These are phyloP conservation scores for Curvularia sp. DNA, from an alignment of 2,329 filamentous ascomycete genomes.

Conservation along the genomic window DNA sequence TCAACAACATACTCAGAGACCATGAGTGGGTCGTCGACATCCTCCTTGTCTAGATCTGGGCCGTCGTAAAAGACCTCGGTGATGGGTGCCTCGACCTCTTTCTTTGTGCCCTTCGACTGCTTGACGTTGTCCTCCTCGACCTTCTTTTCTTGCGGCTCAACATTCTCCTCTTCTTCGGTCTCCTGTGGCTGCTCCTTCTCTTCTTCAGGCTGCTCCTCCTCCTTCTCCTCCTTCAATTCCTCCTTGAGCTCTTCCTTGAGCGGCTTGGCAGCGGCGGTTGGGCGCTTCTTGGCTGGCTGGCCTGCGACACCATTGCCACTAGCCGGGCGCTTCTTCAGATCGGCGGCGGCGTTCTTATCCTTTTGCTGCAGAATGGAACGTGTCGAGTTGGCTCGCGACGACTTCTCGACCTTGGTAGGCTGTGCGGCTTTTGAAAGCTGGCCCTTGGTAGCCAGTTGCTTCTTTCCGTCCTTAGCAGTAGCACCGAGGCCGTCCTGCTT, in stretches of 20 bases:
- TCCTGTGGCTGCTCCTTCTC: conserved; percentile 56
- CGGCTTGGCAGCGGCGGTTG: conserved; percentile 59
- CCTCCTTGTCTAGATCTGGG: conserved; percentile 79
- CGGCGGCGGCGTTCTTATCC: conserved; percentile 69
- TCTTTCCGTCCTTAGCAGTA: conserved; percentile 68
- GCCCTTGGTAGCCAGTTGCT: conserved; percentile 67
- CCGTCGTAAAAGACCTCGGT: conserved; percentile 44
- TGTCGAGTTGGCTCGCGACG: conserved; percentile 64
- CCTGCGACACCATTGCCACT: conserved; percentile 74
- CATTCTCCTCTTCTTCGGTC: conserved; percentile 63
- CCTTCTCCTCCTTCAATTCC: conserved; percentile 51
- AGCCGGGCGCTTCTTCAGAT: conserved; percentile 77
- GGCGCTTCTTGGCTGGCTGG: conserved; percentile 71
- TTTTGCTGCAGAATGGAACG: conserved; percentile 71
- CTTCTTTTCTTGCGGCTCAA: conserved; percentile 56
- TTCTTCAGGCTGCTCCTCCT: conserved; percentile 65
- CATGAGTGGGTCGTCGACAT: conserved; percentile 94
- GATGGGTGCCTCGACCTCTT: conserved; percentile 31
- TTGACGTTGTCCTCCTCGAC: conserved; percentile 40
- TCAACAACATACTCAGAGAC: conserved; percentile 96
- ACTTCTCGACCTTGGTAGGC: conserved; percentile 82
- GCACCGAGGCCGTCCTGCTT: conserved; percentile 66
- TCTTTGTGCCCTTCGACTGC: conserved; percentile 28
- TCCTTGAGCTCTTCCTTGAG: conserved; percentile 63
- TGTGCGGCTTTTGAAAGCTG: conserved; percentile 80